Percentiles rank a stretch among this genome's conserved stretches.
These are phyloP conservation scores for Picochlorum sp. DNA, from an alignment of 139 green algal genomes.

Conservation along the genomic window DNA sequence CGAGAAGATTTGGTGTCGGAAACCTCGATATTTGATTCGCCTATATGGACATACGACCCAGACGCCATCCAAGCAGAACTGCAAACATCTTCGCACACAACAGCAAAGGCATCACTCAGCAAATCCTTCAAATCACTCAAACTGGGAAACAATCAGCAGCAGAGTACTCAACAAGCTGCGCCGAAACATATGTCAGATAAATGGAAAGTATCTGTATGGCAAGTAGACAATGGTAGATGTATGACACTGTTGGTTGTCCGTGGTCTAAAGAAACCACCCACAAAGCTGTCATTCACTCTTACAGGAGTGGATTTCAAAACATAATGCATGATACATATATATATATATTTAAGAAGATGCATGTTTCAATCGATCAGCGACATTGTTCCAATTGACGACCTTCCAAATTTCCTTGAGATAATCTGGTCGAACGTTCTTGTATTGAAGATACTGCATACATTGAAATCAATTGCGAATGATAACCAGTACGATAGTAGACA, in stretches of 20 bases:
- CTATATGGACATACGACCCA: conserved; percentile 58
- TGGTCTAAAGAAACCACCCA: conserved; percentile 9
- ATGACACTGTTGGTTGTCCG: conserved; percentile 50
- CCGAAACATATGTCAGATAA: conserved; percentile 39
- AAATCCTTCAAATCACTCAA: not conserved
- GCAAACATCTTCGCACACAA: not conserved
- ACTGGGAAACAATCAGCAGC: not conserved
- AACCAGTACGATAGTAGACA: no score
- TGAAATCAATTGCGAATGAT: no score
- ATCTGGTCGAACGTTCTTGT: conserved; percentile 94
- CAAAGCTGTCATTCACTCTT: not conserved
- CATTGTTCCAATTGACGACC: conserved; percentile 95
- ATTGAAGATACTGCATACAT: conserved; percentile 44
- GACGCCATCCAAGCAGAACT: not conserved
- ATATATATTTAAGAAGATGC: conserved; percentile 29
- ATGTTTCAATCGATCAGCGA: conserved; percentile 49
- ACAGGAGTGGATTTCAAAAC: not conserved
- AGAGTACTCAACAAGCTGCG: not conserved
- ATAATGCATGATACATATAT: not conserved
- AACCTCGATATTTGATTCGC: conserved; percentile 32
- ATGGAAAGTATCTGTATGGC: conserved; percentile 69
- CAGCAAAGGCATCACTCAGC: not conserved
- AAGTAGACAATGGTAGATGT: conserved; percentile 42
- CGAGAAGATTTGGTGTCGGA: conserved; percentile 38
- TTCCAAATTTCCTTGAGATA: conserved; percentile 97